phyloP scores from a whole-genome alignment of 371 early-diverging fungal species.

The Saksenaea vasiformis region DNA sequence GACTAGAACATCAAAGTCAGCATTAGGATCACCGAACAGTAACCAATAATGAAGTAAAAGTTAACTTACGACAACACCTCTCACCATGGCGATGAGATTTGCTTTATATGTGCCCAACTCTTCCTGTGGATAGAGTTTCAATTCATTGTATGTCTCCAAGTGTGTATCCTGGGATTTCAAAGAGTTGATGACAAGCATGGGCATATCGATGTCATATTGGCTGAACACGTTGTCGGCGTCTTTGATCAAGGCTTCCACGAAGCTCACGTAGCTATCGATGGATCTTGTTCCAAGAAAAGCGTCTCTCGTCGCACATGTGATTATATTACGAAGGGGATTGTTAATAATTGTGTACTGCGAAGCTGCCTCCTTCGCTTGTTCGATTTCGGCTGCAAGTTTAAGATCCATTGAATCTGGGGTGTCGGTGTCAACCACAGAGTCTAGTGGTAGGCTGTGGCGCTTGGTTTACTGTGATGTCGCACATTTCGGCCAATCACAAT shows the following conservation, averaged over 20 bases:
- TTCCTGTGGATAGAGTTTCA: constrained; percentile 18
- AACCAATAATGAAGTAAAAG: neutral
- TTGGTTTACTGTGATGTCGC: no score
- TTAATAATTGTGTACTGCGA: constrained; percentile 1
- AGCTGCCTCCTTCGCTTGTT: constrained; percentile 11
- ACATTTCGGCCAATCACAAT: no score
- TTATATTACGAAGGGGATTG: constrained; percentile 23
- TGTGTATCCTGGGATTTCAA: constrained; percentile 32
- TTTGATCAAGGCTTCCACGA: constrained; percentile 27
- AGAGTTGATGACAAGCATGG: constrained; percentile 31
- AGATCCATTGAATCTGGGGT: constrained; percentile 1
- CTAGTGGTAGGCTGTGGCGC: neutral
- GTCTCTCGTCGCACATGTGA: constrained; percentile 21
- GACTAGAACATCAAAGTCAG: constrained; percentile 8
- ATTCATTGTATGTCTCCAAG: constrained; percentile 35
- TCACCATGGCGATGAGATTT: constrained; percentile 34
- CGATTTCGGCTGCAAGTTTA: constrained; percentile 10
- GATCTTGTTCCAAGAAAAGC: constrained; percentile 31
- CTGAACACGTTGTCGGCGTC: constrained; percentile 29
- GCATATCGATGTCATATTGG: constrained; percentile 17
- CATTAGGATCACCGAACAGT: neutral
- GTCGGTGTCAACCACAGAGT: neutral
- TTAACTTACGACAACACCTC: constrained; percentile 33
- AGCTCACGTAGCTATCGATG: constrained; percentile 24
- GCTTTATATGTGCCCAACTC: constrained; percentile 11